Evolutionary conservation across 352 stramenopile genomes (phyloP).

Genomic region (Porosira glacialis): DNA sequence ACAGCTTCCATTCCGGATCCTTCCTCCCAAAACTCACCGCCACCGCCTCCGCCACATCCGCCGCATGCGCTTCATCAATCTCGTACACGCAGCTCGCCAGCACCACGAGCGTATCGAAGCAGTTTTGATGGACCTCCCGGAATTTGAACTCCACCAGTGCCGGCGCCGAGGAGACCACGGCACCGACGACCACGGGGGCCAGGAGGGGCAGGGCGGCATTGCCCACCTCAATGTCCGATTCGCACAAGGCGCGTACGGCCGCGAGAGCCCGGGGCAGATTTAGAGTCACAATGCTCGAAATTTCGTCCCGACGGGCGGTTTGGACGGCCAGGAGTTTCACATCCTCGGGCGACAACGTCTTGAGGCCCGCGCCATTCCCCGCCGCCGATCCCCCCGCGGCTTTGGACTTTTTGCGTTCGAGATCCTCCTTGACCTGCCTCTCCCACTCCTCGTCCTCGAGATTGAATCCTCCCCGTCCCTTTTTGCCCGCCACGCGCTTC

Average conservation of each 20-base stretch:
- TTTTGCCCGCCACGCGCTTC: slow-evolving; percentile 43
- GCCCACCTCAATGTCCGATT: slow-evolving; percentile 77
- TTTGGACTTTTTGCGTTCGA: slow-evolving; percentile 1
- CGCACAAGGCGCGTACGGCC: slow-evolving; percentile 49
- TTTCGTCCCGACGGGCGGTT: slow-evolving; percentile 41
- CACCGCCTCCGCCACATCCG: slow-evolving; percentile 61
- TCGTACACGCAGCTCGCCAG: slow-evolving; percentile 78
- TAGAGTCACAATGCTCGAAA: slow-evolving; percentile 40
- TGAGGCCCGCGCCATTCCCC: not conserved
- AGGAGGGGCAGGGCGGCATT: slow-evolving; percentile 64
- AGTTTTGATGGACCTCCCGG: slow-evolving; percentile 39
- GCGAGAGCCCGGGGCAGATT: slow-evolving; percentile 48
- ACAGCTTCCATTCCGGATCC: slow-evolving; percentile 14
- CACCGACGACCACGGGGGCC: slow-evolving; percentile 40
- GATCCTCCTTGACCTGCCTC: slow-evolving; percentile 77
- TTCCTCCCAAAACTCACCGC: slow-evolving; percentile 46
- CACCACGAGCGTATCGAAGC: slow-evolving; percentile 54
- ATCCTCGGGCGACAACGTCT: slow-evolving; percentile 54
- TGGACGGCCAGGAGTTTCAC: slow-evolving; percentile 64
- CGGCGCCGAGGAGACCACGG: slow-evolving; percentile 47
- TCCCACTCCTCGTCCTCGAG: slow-evolving; percentile 82
- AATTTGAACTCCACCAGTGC: slow-evolving; percentile 30
- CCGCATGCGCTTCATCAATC: slow-evolving; percentile 74
- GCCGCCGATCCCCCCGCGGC: not conserved
- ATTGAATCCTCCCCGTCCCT: slow-evolving; percentile 35